Evolutionary conservation across 441 rosid species (phyloP).

Genomic region (Pelargonium fulgidum): DNA sequence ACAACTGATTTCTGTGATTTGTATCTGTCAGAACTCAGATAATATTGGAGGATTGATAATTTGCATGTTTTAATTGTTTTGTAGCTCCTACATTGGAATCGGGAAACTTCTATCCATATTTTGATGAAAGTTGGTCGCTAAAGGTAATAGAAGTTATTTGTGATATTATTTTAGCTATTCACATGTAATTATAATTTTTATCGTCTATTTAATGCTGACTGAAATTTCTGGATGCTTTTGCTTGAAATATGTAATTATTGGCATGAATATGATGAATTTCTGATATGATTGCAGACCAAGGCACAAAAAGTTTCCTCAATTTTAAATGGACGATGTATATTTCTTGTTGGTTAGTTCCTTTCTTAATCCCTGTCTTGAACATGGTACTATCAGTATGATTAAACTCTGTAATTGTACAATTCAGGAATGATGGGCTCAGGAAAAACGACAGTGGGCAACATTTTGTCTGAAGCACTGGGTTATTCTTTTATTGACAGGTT

Average conservation of each 20-base stretch:
- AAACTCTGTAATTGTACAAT: background rate
- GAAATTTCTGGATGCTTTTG: background rate
- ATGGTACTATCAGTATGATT: background rate
- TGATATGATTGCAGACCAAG: slow-evolving; percentile 28
- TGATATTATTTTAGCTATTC: background rate
- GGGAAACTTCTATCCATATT: slow-evolving; percentile 19
- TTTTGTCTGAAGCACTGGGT: slow-evolving; percentile 34
- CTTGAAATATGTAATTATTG: background rate
- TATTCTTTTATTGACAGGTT: slow-evolving; percentile 43
- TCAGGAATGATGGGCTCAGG: slow-evolving; percentile 57
- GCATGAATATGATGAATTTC: background rate
- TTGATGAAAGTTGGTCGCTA: slow-evolving; percentile 24
- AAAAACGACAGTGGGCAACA: slow-evolving; percentile 41
- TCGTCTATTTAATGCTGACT: background rate
- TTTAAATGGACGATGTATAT: slow-evolving; percentile 31
- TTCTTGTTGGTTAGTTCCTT: slow-evolving; percentile 41
- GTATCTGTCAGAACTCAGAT: background rate
- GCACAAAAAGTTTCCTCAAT: slow-evolving; percentile 26
- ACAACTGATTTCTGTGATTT: background rate
- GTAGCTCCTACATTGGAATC: slow-evolving; percentile 22
- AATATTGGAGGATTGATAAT: background rate
- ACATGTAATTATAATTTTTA: background rate
- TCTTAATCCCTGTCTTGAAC: slow-evolving; percentile 2
- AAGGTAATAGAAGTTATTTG: slow-evolving; percentile 23
- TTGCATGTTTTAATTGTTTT: slow-evolving; percentile 1